phyloP scores from a whole-genome alignment of 495 filamentous ascomycete genomes.

The Neurospora sp. region DNA sequence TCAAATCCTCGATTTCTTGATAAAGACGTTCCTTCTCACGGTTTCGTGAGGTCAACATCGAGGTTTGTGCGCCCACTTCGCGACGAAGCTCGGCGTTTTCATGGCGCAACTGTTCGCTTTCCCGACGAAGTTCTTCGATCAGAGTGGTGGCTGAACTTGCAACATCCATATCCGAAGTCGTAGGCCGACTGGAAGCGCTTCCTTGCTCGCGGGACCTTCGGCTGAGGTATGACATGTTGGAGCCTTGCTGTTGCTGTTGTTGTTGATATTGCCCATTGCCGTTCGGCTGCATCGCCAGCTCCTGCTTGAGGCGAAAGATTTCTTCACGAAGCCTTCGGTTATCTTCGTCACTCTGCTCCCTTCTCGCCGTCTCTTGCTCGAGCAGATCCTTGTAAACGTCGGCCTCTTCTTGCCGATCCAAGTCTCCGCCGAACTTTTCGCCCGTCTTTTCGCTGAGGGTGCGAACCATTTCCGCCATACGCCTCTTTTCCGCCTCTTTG shows the following conservation, averaged over 20 bases:
- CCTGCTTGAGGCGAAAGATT: conserved; percentile 60
- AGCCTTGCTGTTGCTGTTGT: conserved; percentile 11
- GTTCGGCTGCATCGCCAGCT: conserved; percentile 30
- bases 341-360: conserved; percentile 86
- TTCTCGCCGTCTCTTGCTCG: conserved; percentile 81
- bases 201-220: conserved; percentile 46
- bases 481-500: conserved; percentile 71
- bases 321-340: conserved; percentile 80
- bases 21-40: conserved; percentile 90
- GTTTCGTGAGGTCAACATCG: conserved; percentile 94
- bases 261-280: conserved; percentile 37
- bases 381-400: conserved; percentile 92
- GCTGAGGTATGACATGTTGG: conserved; percentile 53
- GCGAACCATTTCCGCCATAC: conserved; percentile 68
- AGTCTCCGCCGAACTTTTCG: conserved; percentile 46
- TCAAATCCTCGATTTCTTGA: conserved; percentile 94
- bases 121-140: conserved; percentile 48
- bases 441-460: conserved; percentile 54
- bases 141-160: conserved; percentile 55
- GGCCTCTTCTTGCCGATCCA: conserved; percentile 75
- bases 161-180: conserved; percentile 47
- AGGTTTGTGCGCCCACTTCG: conserved; percentile 90
- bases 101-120: conserved; percentile 69
- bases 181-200: conserved; percentile 52
- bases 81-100: conserved; percentile 88